Evolutionary conservation across 805 yeast species (phyloP).

Genomic region (Blastobotrys attinorum): DNA sequence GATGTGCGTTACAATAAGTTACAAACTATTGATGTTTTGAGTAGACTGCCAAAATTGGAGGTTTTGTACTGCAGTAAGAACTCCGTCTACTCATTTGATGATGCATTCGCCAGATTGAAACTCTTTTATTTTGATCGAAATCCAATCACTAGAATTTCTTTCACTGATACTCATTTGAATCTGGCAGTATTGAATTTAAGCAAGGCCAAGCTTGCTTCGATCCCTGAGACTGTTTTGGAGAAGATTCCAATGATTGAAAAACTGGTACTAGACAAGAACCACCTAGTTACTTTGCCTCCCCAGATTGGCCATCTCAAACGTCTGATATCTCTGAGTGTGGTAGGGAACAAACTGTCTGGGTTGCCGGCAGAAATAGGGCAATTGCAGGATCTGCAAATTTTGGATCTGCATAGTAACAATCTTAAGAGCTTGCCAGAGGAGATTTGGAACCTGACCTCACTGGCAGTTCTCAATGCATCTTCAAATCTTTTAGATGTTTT

Average conservation of each 20-base stretch:
- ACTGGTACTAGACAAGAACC: conserved; percentile 72
- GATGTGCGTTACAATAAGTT: conserved; percentile 65
- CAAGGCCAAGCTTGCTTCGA: conserved; percentile 71
- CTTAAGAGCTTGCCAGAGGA: conserved; percentile 59
- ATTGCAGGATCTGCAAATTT: conserved; percentile 48
- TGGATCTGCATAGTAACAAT: conserved; percentile 83
- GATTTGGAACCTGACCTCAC: conserved; percentile 53
- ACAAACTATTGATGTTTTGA: conserved; percentile 47
- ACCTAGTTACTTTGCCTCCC: conserved; percentile 65
- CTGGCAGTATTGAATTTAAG: conserved; percentile 68
- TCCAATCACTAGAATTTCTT: conserved; percentile 66
- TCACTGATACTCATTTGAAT: conserved; percentile 45
- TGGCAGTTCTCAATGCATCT: conserved; percentile 58
- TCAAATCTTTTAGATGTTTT: conserved; percentile 60
- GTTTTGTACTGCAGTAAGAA: conserved; percentile 70
- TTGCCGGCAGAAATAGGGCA: conserved; percentile 61
- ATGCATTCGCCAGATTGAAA: conserved; percentile 53
- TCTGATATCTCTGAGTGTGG: conserved; percentile 59
- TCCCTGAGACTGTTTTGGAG: conserved; percentile 56
- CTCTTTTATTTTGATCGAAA: conserved; percentile 70
- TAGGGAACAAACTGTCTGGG: conserved; percentile 63
- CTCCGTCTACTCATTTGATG: conserved; percentile 61
- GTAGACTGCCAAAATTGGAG: conserved; percentile 54
- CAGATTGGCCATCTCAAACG: conserved; percentile 53
- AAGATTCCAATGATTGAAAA: conserved; percentile 62